These are phyloP conservation scores for Moricandia arvensis DNA, from an alignment of 345 rosid genomes.

Conservation along the genomic window DNA sequence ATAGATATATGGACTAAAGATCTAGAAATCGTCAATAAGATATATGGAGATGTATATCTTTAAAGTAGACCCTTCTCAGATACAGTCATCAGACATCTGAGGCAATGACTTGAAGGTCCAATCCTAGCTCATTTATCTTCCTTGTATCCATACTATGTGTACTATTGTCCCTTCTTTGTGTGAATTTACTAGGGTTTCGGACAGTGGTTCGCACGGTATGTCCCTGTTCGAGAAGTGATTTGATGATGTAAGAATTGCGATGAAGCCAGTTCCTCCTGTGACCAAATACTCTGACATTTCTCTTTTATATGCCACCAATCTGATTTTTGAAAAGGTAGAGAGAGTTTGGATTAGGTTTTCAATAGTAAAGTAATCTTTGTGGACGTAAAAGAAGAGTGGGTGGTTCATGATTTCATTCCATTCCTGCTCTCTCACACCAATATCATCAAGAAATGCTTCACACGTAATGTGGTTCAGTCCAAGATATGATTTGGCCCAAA, in stretches of 20 bases:
- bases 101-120: constrained; percentile 54
- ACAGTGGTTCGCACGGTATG: constrained; percentile 66
- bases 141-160: constrained; percentile 75
- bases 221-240: constrained; percentile 60
- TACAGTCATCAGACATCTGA: constrained; percentile 81
- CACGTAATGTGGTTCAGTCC: not conserved
- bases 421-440: constrained; percentile 8
- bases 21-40: not conserved
- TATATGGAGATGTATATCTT: constrained; percentile 13
- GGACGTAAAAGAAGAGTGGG: constrained; percentile 4
- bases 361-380: constrained; percentile 6
- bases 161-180: constrained; percentile 45
- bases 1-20: too few relatives aligned
- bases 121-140: constrained; percentile 60
- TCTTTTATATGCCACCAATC: too few relatives aligned
- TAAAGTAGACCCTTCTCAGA: constrained; percentile 60
- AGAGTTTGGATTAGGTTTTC: not conserved
- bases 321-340: not conserved
- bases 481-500: not conserved
- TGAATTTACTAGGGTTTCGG: constrained; percentile 60
- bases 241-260: constrained; percentile 72
- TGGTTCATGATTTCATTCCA: not conserved
- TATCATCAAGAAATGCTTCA: not conserved
- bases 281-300: constrained; percentile 89
- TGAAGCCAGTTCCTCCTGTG: constrained; percentile 92